phyloP scores from a whole-genome alignment of 441 rosid genomes.

The Dalechampia spathulata region DNA sequence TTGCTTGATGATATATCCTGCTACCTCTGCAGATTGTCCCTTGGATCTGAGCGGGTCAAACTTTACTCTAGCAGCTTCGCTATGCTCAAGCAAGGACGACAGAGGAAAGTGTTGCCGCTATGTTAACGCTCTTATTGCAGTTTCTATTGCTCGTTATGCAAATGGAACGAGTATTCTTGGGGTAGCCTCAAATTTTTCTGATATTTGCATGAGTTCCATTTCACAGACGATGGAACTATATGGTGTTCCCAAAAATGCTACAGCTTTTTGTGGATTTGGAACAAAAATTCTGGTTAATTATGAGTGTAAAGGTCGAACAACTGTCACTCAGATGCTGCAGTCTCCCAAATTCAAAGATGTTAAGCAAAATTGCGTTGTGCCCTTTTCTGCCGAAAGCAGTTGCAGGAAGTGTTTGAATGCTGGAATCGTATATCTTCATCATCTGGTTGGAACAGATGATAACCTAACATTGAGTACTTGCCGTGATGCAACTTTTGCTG shows the following conservation, averaged over 20 bases:
- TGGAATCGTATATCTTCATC: constrained; percentile 63
- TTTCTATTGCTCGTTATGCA: constrained; percentile 70
- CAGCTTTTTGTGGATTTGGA: constrained; percentile 74
- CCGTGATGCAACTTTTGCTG: constrained; percentile 78
- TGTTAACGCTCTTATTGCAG: constrained; percentile 74
- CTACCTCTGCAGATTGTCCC: constrained; percentile 66
- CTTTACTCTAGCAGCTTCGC: constrained; percentile 65
- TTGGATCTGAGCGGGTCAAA: constrained; percentile 66
- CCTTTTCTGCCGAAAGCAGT: constrained; percentile 35
- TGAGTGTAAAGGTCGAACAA: constrained; percentile 62
- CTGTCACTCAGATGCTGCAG: constrained; percentile 68
- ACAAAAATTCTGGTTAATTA: constrained; percentile 72
- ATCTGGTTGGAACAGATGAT: constrained; percentile 46
- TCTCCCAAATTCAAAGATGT: constrained; percentile 63
- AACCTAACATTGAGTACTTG: constrained; percentile 76
- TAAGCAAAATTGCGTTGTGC: constrained; percentile 48
- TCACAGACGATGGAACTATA: constrained; percentile 60
- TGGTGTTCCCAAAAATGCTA: constrained; percentile 77
- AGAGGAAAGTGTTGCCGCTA: constrained; percentile 92
- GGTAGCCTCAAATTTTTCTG: constrained; percentile 44
- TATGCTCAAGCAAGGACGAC: constrained; percentile 58
- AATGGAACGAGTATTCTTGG: constrained; percentile 70
- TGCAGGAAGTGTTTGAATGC: constrained; percentile 80
- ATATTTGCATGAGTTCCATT: constrained; percentile 53
- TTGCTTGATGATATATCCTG: constrained; percentile 9